phyloP scores from a whole-genome alignment of 2,329 filamentous ascomycete species.

The Daldinia eschscholtzii region DNA sequence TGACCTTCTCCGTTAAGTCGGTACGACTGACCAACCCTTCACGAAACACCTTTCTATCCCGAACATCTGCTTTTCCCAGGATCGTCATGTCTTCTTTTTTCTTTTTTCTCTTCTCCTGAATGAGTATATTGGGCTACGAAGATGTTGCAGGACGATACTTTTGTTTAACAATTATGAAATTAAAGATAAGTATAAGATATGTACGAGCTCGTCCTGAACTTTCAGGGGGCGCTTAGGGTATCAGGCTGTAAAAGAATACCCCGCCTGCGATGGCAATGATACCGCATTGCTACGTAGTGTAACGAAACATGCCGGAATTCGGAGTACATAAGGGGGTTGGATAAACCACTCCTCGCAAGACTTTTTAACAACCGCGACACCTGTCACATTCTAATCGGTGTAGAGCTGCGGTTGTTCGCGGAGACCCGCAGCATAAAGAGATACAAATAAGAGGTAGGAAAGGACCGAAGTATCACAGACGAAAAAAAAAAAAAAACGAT shows the following conservation, averaged over 20 bases:
- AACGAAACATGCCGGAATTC: conserved; percentile 6
- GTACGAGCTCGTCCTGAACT: background rate
- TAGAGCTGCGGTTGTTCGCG: conserved; percentile 4
- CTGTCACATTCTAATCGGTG: conserved; percentile 5
- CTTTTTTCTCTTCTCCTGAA: background rate
- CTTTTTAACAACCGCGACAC: background rate
- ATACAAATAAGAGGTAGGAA: background rate
- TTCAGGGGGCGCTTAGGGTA: background rate
- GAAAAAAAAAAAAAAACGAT: background rate
- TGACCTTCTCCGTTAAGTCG: background rate
- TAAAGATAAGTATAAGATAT: background rate
- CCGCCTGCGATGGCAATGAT: conserved; percentile 12
- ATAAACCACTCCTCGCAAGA: background rate
- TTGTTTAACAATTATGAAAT: background rate
- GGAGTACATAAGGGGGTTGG: conserved; percentile 6
- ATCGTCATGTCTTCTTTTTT: conserved; percentile 4
- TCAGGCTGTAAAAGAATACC: conserved; percentile 14
- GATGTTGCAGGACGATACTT: background rate
- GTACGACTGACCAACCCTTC: background rate
- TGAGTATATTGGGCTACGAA: background rate
- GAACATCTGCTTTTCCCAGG: conserved; percentile 1
- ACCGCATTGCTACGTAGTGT: conserved; percentile 10
- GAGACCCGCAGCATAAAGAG: background rate
- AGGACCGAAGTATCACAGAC: background rate
- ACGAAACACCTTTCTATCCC: background rate